Evolutionary conservation across 164 flowering plant species (phyloP).

Genomic region (Macadamia integrifolia): DNA sequence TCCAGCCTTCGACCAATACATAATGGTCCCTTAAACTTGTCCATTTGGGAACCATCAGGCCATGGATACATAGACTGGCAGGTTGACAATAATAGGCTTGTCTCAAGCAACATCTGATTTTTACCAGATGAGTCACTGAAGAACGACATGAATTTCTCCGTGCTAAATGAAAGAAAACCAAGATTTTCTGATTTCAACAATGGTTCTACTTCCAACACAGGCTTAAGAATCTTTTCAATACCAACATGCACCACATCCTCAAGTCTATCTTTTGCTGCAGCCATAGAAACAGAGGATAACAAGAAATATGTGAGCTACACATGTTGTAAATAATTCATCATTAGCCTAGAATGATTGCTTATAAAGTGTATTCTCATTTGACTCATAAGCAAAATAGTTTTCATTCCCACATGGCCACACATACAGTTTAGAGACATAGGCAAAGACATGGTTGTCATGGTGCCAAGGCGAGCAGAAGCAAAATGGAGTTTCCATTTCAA

Average conservation of each 20-base stretch:
- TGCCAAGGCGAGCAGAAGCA: no score
- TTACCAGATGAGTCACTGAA: slow-evolving; percentile 2
- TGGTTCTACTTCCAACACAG: not conserved
- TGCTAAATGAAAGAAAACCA: slow-evolving; percentile 8
- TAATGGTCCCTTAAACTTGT: slow-evolving; percentile 5
- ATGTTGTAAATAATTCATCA: not conserved
- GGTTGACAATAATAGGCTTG: slow-evolving; percentile 3
- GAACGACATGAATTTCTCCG: slow-evolving; percentile 10
- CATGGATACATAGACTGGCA: not conserved
- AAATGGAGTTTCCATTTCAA: no score
- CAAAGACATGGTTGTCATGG: no score
- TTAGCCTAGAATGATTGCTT: not conserved
- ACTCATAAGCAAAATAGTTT: no score
- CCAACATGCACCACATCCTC: not conserved
- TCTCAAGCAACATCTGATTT: slow-evolving; percentile 1
- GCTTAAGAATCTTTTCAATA: slow-evolving; percentile 1
- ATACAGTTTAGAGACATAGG: no score
- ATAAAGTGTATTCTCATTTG: not conserved
- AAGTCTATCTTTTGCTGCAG: slow-evolving; percentile 12
- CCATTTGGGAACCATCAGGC: slow-evolving; percentile 2
- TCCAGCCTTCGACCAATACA: slow-evolving; percentile 3
- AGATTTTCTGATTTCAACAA: slow-evolving; percentile 22
- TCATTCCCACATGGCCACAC: no score
- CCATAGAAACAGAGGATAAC: not conserved
- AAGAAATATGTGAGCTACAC: not conserved